Conservation (phyloP, 129 eudicot genomes). For the Centella asiatica region DNA sequence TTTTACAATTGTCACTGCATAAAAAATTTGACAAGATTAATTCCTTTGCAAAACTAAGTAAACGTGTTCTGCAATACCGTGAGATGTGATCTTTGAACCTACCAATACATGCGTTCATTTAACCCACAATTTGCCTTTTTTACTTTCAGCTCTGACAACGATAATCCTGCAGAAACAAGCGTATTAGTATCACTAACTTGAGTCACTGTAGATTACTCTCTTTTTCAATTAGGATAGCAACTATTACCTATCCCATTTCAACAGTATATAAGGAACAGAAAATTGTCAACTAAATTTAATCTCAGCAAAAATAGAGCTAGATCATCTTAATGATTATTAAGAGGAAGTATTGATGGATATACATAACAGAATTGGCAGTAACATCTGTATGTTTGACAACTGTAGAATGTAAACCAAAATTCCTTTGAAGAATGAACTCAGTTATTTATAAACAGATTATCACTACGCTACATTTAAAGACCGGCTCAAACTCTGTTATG, state of each 20-base stretch:
- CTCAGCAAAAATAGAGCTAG: too few relatives aligned
- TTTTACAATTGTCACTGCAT: slow-evolving; percentile 3
- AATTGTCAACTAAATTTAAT: too few relatives aligned
- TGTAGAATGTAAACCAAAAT: too few relatives aligned
- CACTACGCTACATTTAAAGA: too few relatives aligned
- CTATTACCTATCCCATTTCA: background rate
- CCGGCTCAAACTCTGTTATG: too few relatives aligned
- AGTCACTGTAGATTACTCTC: too few relatives aligned
- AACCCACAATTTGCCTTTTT: background rate
- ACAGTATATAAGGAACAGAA: background rate
- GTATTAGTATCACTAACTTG: background rate
- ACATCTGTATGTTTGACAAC: too few relatives aligned
- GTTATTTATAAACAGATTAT: too few relatives aligned
- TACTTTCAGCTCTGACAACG: slow-evolving; percentile 8
- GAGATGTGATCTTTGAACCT: background rate
- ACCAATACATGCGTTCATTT: slow-evolving; percentile 8
- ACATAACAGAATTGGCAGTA: too few relatives aligned
- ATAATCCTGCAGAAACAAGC: slow-evolving; percentile 22
- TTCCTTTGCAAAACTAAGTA: background rate
- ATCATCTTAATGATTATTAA: too few relatives aligned
- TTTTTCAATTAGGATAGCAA: background rate
- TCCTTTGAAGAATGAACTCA: too few relatives aligned
- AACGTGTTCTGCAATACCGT: background rate
- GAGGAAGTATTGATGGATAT: too few relatives aligned
- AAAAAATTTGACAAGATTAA: background rate